phyloP scores from a whole-genome alignment of 108 stramenopile species.

The Cyclotella sp. region DNA sequence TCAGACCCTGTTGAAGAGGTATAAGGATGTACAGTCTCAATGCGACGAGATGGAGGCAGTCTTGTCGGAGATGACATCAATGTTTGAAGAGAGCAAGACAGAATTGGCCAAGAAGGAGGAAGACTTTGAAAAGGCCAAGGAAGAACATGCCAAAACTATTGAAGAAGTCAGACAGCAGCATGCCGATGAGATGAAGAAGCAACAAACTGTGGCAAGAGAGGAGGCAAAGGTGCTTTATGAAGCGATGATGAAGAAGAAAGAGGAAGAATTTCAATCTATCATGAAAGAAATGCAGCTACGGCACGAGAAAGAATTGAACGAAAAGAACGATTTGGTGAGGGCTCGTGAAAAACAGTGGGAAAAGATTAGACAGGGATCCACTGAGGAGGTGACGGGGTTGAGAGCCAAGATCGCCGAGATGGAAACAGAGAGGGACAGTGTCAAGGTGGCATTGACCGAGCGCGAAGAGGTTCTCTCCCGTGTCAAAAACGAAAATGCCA shows the following conservation, averaged over 20 bases:
- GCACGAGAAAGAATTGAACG: too few relatives aligned
- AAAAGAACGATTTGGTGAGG: background rate
- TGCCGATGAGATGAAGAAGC: background rate
- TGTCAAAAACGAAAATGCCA: constrained; percentile 24
- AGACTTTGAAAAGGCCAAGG: background rate
- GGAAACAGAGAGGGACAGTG: background rate
- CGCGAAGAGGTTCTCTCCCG: background rate
- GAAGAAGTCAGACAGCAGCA: constrained; percentile 18
- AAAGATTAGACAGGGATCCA: background rate
- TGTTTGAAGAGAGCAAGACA: constrained; percentile 24
- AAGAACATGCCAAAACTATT: background rate
- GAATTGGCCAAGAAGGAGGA: constrained; percentile 23
- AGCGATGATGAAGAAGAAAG: constrained; percentile 6
- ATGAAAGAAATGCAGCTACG: too few relatives aligned
- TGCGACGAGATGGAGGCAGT: constrained; percentile 22
- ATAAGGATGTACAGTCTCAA: constrained; percentile 17
- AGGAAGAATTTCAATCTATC: background rate
- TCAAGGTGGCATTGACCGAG: background rate
- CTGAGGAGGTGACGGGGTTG: constrained; percentile 4
- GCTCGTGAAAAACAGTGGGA: background rate
- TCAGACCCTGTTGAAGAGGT: constrained; percentile 8
- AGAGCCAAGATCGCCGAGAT: constrained; percentile 5
- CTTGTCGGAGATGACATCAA: constrained; percentile 22
- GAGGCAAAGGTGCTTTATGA: background rate
- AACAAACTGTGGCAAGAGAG: background rate